Base-by-base conservation (phyloP, 2,329 filamentous ascomycete genomes). In the Cephalotrichum gorgonifer region DNA sequence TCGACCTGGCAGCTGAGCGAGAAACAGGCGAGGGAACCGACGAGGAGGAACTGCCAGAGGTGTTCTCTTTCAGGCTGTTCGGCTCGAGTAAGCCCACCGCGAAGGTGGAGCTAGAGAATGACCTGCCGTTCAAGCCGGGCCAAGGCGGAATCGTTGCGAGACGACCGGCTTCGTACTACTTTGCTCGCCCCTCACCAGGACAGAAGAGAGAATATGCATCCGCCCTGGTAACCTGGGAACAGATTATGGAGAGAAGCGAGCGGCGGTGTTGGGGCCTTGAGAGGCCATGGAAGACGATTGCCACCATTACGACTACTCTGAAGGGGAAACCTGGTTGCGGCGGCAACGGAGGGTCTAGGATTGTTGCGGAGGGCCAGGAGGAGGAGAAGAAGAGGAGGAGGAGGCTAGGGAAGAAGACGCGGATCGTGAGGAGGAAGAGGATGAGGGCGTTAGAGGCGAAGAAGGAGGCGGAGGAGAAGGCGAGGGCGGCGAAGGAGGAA, bases 31-130 rank as follows among this genome's bases (percentile, higher is more conserved):
- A 49, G n/a, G 51, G 20, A 4, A 53, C 54, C 14, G 52, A 39
- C 5, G 53, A 56, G 14, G 57, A 64, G 14, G 62, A 58, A 7
- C 55, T 50, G 17, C 52, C 63, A 17, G 66, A 71, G 44, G 70
- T 71, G 47, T 81, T 79, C 54, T 69, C 73, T 48, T 83, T 83
- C 57, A 69, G 75, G 8, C 69, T 83, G 26, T 83, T 83, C 58
- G 70, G 71, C 53, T 66, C 67, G 42, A 63, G 71, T 17, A 63
- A 62, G 5, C 62, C 68, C 2, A 61, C 65, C 2, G 67, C 69
- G 47, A 80, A 73, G 51, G 70, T 83, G 17, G 61, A 79, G 2
- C 64, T 83, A 17, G 63, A 68, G 20, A 63, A 69, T 33, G 67
- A 73, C 25, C 62, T 61, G n/a, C 59, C 55, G 3, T 54, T 50